These are phyloP conservation scores for Globisporangium canariense DNA, from an alignment of 352 stramenopile genomes.

Conservation along the genomic window DNA sequence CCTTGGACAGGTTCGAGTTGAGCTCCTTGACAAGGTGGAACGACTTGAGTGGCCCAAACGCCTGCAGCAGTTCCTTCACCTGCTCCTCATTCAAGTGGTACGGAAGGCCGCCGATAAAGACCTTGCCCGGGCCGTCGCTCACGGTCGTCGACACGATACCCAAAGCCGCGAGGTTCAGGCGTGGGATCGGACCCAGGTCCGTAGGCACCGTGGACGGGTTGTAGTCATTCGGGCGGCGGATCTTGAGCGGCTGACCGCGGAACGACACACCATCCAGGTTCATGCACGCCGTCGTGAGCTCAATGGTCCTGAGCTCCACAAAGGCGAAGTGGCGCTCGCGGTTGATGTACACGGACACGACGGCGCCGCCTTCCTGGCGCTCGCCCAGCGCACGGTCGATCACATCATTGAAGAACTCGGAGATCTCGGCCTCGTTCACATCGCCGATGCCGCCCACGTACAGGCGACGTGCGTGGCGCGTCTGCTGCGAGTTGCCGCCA, in stretches of 20 bases:
- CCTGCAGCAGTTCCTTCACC: slow-evolving; percentile 92
- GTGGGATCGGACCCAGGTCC: slow-evolving; percentile 80
- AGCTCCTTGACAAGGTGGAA: slow-evolving; percentile 97
- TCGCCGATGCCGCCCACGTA: slow-evolving; percentile 94
- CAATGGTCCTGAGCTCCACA: slow-evolving; percentile 96
- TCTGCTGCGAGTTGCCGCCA: slow-evolving; percentile 84
- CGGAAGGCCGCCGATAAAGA: slow-evolving; percentile 97
- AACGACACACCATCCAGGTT: slow-evolving; percentile 95
- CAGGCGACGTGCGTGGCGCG: slow-evolving; percentile 93
- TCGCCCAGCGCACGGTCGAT: slow-evolving; percentile 84
- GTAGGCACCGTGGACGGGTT: slow-evolving; percentile 89
- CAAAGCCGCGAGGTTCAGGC: slow-evolving; percentile 88
- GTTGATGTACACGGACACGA: slow-evolving; percentile 95
- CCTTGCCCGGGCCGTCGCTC: slow-evolving; percentile 96
- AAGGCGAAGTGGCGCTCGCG: slow-evolving; percentile 96
- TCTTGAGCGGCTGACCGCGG: slow-evolving; percentile 92
- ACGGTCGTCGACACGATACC: slow-evolving; percentile 95
- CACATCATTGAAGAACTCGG: slow-evolving; percentile 90
- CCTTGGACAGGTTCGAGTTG: slow-evolving; percentile 90
- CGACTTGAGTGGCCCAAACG: slow-evolving; percentile 92
- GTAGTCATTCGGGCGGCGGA: slow-evolving; percentile 98
- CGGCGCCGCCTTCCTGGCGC: slow-evolving; percentile 66
- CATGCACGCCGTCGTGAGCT: slow-evolving; percentile 95
- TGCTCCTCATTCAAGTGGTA: slow-evolving; percentile 97
- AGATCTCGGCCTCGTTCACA: slow-evolving; percentile 83